phyloP scores from a whole-genome alignment of 352 stramenopile species.

The Globisporangium alternatum region DNA sequence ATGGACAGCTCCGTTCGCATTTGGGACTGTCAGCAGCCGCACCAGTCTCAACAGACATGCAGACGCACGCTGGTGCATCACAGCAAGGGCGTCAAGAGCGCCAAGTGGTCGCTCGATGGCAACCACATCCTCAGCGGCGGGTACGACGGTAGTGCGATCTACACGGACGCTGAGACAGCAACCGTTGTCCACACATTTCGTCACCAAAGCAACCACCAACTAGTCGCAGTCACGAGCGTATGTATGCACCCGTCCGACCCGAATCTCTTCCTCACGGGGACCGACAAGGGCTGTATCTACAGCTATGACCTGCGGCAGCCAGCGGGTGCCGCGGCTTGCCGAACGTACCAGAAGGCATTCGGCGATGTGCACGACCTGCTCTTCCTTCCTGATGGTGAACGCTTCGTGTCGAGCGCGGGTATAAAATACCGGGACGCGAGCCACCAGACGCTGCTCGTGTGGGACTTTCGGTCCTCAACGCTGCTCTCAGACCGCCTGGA shows the following conservation, averaged over 20 bases:
- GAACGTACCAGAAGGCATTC: constrained; percentile 27
- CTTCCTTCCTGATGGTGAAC: constrained; percentile 31
- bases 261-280: constrained; percentile 33
- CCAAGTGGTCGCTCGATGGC: constrained; percentile 57
- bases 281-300: constrained; percentile 30
- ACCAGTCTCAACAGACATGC: not conserved
- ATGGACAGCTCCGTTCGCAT: constrained; percentile 55
- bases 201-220: not conserved
- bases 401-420: constrained; percentile 50
- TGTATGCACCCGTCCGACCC: constrained; percentile 27
- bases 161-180: constrained; percentile 33
- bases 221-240: constrained; percentile 25
- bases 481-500: constrained; percentile 52
- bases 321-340: not conserved
- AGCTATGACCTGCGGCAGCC: constrained; percentile 33
- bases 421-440: constrained; percentile 40
- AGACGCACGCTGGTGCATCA: constrained; percentile 27
- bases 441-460: constrained; percentile 65
- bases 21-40: constrained; percentile 27
- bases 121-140: constrained; percentile 35
- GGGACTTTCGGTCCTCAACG: constrained; percentile 43
- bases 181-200: constrained; percentile 10
- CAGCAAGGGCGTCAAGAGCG: constrained; percentile 40
- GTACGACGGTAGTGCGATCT: constrained; percentile 36
- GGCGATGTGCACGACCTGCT: constrained; percentile 56